Evolutionary conservation across 768 basidiomycete species (phyloP).

Genomic region (Boletus sensibilis): DNA sequence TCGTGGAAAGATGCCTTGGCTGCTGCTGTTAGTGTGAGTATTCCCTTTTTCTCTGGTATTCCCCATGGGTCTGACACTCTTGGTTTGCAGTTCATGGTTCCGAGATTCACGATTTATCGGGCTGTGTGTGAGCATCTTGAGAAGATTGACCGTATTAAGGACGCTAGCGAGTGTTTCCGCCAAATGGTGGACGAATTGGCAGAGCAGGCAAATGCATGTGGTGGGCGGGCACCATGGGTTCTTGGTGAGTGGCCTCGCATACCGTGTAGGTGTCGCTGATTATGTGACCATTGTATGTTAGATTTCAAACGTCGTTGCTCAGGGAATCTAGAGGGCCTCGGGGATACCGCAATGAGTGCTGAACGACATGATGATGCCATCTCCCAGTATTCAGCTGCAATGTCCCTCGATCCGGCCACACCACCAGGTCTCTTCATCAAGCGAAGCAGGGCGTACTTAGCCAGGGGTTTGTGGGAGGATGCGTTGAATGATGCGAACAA

Average conservation of each 20-base stretch:
- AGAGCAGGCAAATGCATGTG: neutral
- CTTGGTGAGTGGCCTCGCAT: neutral
- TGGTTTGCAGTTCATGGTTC: neutral
- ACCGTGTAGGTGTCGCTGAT: neutral
- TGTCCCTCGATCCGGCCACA: neutral
- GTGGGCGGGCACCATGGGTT: neutral
- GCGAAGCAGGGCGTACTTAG: conserved; percentile 5
- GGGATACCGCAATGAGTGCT: neutral
- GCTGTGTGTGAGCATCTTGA: conserved; percentile 7
- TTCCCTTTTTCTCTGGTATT: neutral
- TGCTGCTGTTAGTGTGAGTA: neutral
- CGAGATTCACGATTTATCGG: neutral
- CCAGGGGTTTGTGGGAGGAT: neutral
- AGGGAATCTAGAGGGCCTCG: neutral
- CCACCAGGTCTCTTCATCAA: neutral
- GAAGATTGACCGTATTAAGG: neutral
- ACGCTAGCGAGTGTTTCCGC: neutral
- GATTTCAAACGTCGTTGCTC: neutral
- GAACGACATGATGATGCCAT: neutral
- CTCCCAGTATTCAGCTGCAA: conserved; percentile 1
- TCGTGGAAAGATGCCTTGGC: conserved; percentile 9
- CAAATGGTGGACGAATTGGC: neutral
- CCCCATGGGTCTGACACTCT: neutral
- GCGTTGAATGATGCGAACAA: conserved; percentile 9
- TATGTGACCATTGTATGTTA: neutral